Conservation (phyloP, 306 rosid genomes). For the Cicer bijugum region DNA sequence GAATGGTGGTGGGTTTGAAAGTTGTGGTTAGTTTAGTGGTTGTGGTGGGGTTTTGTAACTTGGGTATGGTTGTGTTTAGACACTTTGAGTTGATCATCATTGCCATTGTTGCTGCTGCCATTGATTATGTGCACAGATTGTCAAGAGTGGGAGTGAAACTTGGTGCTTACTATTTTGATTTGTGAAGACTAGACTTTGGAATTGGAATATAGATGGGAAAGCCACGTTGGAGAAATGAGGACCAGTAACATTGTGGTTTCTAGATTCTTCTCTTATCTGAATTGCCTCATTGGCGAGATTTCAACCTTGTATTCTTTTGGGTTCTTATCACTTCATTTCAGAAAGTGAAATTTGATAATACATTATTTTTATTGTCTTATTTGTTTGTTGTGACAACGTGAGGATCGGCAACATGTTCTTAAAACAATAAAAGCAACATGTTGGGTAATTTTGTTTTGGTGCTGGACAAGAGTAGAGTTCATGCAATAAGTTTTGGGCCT, state of each 20-base stretch:
- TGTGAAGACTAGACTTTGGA: slow-evolving; percentile 32
- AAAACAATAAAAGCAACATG: neutral
- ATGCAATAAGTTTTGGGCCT: neutral
- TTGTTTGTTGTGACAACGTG: neutral
- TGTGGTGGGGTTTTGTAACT: slow-evolving; percentile 49
- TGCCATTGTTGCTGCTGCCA: slow-evolving; percentile 74
- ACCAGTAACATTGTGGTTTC: slow-evolving; percentile 57
- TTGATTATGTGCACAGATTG: neutral
- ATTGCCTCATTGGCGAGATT: slow-evolving; percentile 34
- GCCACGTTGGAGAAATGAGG: slow-evolving; percentile 45
- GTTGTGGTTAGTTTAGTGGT: slow-evolving; percentile 43
- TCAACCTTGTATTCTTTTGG: slow-evolving; percentile 56
- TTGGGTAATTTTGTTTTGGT: neutral
- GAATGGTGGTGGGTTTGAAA: slow-evolving; percentile 57
- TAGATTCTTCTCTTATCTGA: slow-evolving; percentile 79
- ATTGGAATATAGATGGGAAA: slow-evolving; percentile 47
- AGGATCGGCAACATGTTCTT: neutral
- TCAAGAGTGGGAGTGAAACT: neutral
- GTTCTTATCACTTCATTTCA: slow-evolving; percentile 57
- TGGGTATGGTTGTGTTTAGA: slow-evolving; percentile 51
- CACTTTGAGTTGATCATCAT: slow-evolving; percentile 75
- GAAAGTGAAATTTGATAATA: neutral
- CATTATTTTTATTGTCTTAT: slow-evolving; percentile 1
- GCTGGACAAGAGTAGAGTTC: neutral
- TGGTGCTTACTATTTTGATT: slow-evolving; percentile 7